These are phyloP conservation scores for Aspergillus puulaauensis DNA, from an alignment of 2,329 filamentous ascomycete genomes.

Conservation along the genomic window DNA sequence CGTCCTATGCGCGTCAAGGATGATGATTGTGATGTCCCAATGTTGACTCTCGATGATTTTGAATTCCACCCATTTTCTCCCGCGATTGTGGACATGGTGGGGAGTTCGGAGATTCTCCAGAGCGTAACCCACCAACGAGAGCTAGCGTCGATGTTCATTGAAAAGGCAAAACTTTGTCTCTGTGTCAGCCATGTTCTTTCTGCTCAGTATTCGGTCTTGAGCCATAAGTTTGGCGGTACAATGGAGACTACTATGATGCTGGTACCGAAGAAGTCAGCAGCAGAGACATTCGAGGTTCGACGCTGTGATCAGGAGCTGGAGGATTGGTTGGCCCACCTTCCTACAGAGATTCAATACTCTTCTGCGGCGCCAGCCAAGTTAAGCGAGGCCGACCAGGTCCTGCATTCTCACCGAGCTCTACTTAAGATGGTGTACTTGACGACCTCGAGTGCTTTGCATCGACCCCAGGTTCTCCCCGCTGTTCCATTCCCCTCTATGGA, in stretches of 20 bases:
- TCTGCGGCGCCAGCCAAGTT: conserved; percentile 59
- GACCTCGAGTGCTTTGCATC: conserved; percentile 84
- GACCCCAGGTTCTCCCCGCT: conserved; percentile 83
- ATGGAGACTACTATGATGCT: conserved; percentile 84
- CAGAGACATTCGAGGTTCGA: conserved; percentile 77
- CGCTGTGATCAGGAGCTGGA: conserved; percentile 76
- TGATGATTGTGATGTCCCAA: conserved; percentile 89
- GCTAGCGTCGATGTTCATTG: conserved; percentile 83
- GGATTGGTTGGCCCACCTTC: conserved; percentile 72
- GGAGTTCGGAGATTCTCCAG: conserved; percentile 68
- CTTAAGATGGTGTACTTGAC: conserved; percentile 94
- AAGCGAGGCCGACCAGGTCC: conserved; percentile 44
- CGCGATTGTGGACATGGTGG: conserved; percentile 65
- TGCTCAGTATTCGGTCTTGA: conserved; percentile 87
- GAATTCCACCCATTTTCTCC: conserved; percentile 70
- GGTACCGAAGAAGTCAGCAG: conserved; percentile 80
- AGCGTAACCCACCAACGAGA: conserved; percentile 73
- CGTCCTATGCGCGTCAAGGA: conserved; percentile 89
- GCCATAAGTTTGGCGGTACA: conserved; percentile 71
- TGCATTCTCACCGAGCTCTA: conserved; percentile 75
- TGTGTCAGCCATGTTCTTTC: conserved; percentile 87
- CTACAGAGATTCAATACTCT: conserved; percentile 70
- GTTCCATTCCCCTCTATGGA: conserved; percentile 58
- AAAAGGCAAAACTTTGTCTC: conserved; percentile 85
- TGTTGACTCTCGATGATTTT: conserved; percentile 82